Percentiles rank a stretch among this genome's conserved stretches.
Evolutionary conservation across 306 rosid genomes (phyloP).

Genomic region (Quercus mongolica): DNA sequence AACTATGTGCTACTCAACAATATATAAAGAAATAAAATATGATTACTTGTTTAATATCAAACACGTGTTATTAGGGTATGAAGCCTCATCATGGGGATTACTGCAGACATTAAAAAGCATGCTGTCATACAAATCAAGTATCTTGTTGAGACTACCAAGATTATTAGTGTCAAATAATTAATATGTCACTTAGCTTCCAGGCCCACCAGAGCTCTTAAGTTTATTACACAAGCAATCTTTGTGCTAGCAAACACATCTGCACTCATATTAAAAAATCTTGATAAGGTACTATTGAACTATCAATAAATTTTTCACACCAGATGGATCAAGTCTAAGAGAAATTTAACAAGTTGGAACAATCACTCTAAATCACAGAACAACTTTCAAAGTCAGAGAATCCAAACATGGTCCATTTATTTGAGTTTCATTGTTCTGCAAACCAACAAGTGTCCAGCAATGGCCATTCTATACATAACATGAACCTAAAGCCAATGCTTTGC

Average conservation of each 20-base stretch:
- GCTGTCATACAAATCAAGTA: not conserved
- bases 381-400: not conserved
- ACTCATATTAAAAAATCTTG: not conserved
- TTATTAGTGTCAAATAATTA: not conserved
- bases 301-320: not conserved
- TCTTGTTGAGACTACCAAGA: not conserved
- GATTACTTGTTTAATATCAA: not conserved
- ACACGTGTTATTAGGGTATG: not conserved
- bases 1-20: too few species aligned
- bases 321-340: not conserved
- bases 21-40: not conserved
- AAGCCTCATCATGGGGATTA: not conserved
- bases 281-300: not conserved
- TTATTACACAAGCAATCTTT: not conserved
- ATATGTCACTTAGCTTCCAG: not conserved
- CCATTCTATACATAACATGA: not conserved
- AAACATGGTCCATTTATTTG: not conserved
- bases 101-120: not conserved
- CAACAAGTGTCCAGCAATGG: not conserved
- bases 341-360: not conserved
- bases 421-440: not conserved
- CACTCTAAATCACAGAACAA: not conserved
- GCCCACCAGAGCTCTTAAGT: too few species aligned
- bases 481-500: not conserved
- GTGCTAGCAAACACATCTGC: not conserved